Conservation (phyloP, 208 protist species). For the Crithidia bombi region DNA sequence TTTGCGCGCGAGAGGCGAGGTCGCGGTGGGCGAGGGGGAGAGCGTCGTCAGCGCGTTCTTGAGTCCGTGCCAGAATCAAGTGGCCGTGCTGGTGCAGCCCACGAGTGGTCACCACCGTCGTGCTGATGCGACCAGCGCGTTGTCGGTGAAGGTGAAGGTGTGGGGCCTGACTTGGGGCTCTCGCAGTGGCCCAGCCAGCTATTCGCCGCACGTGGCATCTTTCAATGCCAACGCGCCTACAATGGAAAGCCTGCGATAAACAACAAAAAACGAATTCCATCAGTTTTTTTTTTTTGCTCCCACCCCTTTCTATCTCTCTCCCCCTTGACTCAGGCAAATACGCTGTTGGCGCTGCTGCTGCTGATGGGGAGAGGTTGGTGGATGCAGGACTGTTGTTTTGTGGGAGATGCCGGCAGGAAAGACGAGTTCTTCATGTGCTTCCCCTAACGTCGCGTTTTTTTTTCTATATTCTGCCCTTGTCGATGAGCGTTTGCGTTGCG, state of each 20-base stretch:
- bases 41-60: conserved; percentile 26
- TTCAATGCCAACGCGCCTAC: not conserved
- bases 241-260: conserved; percentile 14
- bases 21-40: conserved; percentile 23
- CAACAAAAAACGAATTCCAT: no score
- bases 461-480: no score
- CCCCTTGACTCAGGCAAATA: no score
- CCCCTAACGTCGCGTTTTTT: no score
- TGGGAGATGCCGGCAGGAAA: no score
- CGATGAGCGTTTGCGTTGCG: no score
- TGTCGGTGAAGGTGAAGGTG: conserved; percentile 31
- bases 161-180: conserved; percentile 3
- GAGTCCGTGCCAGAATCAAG: conserved; percentile 16
- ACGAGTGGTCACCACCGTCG: not conserved
- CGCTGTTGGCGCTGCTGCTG: no score
- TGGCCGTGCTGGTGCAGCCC: conserved; percentile 23
- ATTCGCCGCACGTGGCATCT: not conserved
- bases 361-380: no score
- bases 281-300: no score
- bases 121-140: not conserved
- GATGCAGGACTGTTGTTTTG: no score
- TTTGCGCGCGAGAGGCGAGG: conserved; percentile 26
- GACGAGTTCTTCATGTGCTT: no score
- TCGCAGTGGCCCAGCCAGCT: not conserved
- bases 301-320: no score